phyloP scores from a whole-genome alignment of 2,329 filamentous ascomycete genomes.

The Salinomyces thailandicus region DNA sequence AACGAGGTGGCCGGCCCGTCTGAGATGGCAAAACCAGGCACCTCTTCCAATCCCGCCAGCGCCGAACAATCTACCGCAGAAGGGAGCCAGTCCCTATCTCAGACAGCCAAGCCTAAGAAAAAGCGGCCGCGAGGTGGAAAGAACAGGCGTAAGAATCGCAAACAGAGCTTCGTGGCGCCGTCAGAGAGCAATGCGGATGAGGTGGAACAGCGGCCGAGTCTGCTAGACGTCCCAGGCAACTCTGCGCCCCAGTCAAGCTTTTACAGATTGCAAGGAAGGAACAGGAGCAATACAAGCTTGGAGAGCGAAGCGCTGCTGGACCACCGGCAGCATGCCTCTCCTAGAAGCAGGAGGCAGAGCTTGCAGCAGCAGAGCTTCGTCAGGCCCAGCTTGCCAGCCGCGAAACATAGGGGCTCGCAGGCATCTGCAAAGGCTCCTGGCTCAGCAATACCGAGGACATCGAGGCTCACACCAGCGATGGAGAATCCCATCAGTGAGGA shows the following conservation, averaged over 20 bases:
- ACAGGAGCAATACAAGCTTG: slow-evolving; percentile 72
- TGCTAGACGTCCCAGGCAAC: slow-evolving; percentile 29
- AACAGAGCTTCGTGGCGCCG: slow-evolving; percentile 64
- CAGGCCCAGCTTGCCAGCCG: slow-evolving; percentile 17
- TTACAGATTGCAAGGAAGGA: slow-evolving; percentile 43
- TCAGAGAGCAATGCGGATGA: slow-evolving; percentile 42
- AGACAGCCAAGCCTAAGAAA: slow-evolving; percentile 4
- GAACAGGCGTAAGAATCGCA: slow-evolving; percentile 3
- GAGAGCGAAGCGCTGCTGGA: slow-evolving; percentile 83
- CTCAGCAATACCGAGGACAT: slow-evolving; percentile 1
- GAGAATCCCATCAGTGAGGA: slow-evolving; percentile 35
- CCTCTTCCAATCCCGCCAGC: background rate
- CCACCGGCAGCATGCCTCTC: slow-evolving; percentile 50
- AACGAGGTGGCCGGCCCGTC: slow-evolving; percentile 2
- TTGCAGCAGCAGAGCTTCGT: slow-evolving; percentile 29
- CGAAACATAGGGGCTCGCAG: slow-evolving; percentile 12
- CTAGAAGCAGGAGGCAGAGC: slow-evolving; percentile 34
- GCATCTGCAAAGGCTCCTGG: slow-evolving; percentile 11
- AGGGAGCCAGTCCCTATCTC: background rate
- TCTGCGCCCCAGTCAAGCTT: slow-evolving; percentile 37
- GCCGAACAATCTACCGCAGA: background rate
- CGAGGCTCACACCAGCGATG: slow-evolving; percentile 7
- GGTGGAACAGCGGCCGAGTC: slow-evolving; percentile 29
- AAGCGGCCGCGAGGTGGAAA: slow-evolving; percentile 3
- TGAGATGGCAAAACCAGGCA: slow-evolving; percentile 4